Conservation (phyloP, 2,329 filamentous ascomycete species). For the Pyricularia sp. region DNA sequence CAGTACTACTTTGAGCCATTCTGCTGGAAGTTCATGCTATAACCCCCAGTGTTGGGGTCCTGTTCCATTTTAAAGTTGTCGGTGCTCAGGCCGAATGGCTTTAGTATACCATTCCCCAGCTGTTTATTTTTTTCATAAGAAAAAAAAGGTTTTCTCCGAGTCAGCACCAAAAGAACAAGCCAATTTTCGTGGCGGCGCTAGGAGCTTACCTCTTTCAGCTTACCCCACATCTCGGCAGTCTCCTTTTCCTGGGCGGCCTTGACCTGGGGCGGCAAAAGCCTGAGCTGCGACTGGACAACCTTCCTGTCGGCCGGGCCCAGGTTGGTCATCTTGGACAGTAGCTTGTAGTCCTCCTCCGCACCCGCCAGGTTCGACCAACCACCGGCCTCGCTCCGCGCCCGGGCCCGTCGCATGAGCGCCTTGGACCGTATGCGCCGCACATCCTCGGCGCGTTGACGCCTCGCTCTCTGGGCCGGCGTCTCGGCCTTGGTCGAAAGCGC, state of each 20-base stretch:
- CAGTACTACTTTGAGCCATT: background rate
- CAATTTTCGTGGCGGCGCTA: background rate
- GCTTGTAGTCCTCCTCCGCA: constrained; percentile 71
- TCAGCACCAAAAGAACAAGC: background rate
- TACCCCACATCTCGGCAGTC: constrained; percentile 95
- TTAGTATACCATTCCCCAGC: constrained; percentile 83
- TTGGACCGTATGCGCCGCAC: constrained; percentile 73
- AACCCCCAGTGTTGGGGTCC: constrained; percentile 81
- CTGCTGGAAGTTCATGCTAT: constrained; percentile 74
- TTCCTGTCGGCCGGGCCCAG: constrained; percentile 57
- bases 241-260: constrained; percentile 78
- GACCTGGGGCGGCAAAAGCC: constrained; percentile 55
- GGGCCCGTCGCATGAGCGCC: constrained; percentile 69
- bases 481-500: constrained; percentile 17
- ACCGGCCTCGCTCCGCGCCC: constrained; percentile 59
- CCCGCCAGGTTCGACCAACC: constrained; percentile 75
- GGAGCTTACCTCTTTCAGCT: constrained; percentile 64
- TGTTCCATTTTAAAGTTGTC: constrained; percentile 93
- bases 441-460: constrained; percentile 42
- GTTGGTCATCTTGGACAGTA: constrained; percentile 46
- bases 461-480: constrained; percentile 17
- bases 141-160: background rate
- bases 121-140: constrained; percentile 18
- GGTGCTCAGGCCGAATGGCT: constrained; percentile 87
- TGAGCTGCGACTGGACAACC: constrained; percentile 58